A percentile compares a stretch with the other conserved stretches of the same genome.
Evolutionary conservation across 2,329 filamentous ascomycete species (phyloP).

Genomic region (Ophiostoma perfectum): DNA sequence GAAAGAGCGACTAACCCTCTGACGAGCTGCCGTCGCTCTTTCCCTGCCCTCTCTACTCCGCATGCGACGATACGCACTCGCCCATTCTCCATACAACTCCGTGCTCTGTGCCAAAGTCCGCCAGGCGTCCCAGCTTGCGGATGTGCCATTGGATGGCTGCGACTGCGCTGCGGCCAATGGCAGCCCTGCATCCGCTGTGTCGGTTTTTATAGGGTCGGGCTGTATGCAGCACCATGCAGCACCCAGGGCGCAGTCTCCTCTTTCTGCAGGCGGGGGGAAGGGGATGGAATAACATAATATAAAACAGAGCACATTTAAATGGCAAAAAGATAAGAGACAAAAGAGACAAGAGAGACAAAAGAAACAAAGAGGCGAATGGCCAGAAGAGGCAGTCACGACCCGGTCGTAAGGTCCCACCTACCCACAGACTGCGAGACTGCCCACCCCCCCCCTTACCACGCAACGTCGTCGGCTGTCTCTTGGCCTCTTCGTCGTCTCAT

Average conservation of each 20-base stretch:
- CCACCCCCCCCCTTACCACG: background rate
- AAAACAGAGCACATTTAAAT: background rate
- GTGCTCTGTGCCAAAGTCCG: background rate
- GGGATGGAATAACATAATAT: conserved; percentile 7
- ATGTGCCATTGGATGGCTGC: conserved; percentile 23
- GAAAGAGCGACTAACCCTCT: too few relatives aligned
- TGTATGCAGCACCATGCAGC: conserved; percentile 38
- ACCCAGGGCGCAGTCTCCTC: conserved; percentile 30
- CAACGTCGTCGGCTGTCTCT: conserved; percentile 2
- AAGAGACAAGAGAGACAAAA: background rate
- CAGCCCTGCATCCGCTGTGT: conserved; percentile 29
- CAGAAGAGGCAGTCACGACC: background rate
- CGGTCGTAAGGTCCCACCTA: conserved; percentile 14
- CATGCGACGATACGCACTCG: background rate
- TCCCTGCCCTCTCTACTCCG: background rate
- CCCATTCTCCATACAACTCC: conserved; percentile 6
- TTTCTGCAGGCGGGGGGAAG: background rate
- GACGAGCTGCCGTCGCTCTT: background rate
- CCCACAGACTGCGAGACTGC: conserved; percentile 11
- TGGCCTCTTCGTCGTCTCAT: background rate
- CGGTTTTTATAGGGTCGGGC: conserved; percentile 36
- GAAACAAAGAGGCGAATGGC: background rate
- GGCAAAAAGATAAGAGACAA: background rate
- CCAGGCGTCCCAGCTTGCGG: conserved; percentile 10
- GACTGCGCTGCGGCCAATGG: conserved; percentile 33